Conservation (phyloP, 1,139 yeast genomes). For the Protomyces lactucae-debilis region DNA sequence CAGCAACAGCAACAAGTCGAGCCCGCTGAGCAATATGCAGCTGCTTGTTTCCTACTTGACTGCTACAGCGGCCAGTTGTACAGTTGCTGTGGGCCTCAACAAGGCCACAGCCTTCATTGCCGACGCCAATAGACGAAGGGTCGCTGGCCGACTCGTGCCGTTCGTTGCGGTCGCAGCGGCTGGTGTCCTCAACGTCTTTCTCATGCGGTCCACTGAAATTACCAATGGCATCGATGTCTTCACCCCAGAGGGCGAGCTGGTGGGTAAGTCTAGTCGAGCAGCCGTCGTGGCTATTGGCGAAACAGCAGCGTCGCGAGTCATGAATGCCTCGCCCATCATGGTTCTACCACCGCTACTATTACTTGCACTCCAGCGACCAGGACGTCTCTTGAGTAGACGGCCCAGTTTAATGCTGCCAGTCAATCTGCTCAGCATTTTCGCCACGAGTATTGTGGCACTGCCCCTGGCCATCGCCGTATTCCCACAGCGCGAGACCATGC, state of each 20-base stretch:
- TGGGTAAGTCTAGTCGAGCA: constrained; percentile 80
- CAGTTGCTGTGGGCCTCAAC: constrained; percentile 89
- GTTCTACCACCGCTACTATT: constrained; percentile 84
- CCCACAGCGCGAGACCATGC: constrained; percentile 46
- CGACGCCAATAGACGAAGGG: constrained; percentile 50
- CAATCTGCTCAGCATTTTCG: constrained; percentile 77
- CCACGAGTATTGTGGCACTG: constrained; percentile 76
- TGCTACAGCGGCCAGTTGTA: constrained; percentile 92
- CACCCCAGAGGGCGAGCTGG: constrained; percentile 42
- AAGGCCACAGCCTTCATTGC: constrained; percentile 72
- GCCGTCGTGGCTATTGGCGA: constrained; percentile 93
- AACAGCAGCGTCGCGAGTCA: constrained; percentile 89
- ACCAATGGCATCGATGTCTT: constrained; percentile 75
- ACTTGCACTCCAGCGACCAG: constrained; percentile 71
- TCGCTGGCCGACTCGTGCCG: constrained; percentile 83
- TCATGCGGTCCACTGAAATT: constrained; percentile 93
- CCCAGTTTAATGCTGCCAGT: constrained; percentile 53
- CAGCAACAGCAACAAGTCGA: constrained; percentile 92
- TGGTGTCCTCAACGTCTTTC: constrained; percentile 85
- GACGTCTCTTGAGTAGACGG: constrained; percentile 36
- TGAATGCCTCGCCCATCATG: constrained; percentile 96
- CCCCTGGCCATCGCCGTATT: constrained; percentile 94
- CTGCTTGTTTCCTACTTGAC: constrained; percentile 69
- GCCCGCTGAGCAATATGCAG: constrained; percentile 76
- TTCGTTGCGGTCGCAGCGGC: constrained; percentile 98